Evolutionary conservation across 352 stramenopile species (phyloP).

Genomic region (Lagenidium giganteum): DNA sequence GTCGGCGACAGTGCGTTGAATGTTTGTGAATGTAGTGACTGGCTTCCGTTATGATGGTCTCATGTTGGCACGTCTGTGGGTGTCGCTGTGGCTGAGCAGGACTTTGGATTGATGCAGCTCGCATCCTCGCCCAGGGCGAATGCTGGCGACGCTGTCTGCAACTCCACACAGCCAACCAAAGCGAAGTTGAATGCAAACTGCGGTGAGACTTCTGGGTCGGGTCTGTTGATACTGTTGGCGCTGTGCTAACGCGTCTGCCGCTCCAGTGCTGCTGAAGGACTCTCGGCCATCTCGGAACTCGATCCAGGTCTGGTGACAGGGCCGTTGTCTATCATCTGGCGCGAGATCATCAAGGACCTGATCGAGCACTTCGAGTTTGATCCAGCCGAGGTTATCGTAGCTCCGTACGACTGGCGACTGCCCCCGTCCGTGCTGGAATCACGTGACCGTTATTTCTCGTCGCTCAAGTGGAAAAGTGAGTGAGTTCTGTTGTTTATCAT

Average conservation of each 20-base stretch:
- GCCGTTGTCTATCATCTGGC: slow-evolving; percentile 56
- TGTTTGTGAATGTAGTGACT: not conserved
- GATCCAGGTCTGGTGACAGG: slow-evolving; percentile 59
- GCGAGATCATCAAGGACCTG: slow-evolving; percentile 53
- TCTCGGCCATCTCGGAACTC: slow-evolving; percentile 50
- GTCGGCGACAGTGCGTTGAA: slow-evolving; percentile 57
- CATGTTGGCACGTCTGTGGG: not conserved
- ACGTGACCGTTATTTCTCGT: slow-evolving; percentile 58
- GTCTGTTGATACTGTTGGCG: too few relatives aligned
- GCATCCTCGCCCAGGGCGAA: slow-evolving; percentile 48
- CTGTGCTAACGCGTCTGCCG: too few relatives aligned
- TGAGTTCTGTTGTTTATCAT: not conserved
- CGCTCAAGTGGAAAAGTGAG: slow-evolving; percentile 55
- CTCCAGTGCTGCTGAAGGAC: slow-evolving; percentile 37
- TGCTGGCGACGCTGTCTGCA: slow-evolving; percentile 67
- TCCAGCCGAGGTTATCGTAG: slow-evolving; percentile 50
- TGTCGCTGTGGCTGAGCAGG: slow-evolving; percentile 10
- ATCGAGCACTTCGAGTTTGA: slow-evolving; percentile 51
- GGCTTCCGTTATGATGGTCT: not conserved
- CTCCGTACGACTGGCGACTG: slow-evolving; percentile 62
- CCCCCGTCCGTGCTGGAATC: slow-evolving; percentile 52
- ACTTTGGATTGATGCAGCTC: slow-evolving; percentile 56
- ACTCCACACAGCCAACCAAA: slow-evolving; percentile 45
- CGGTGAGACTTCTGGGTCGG: too few relatives aligned
- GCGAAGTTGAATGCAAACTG: slow-evolving; percentile 57